Evolutionary conservation across 176 grass and related monocot genomes (phyloP), one percentile per base, ranked within the genome.

Genomic region (Rhynchospora pubera): DNA sequence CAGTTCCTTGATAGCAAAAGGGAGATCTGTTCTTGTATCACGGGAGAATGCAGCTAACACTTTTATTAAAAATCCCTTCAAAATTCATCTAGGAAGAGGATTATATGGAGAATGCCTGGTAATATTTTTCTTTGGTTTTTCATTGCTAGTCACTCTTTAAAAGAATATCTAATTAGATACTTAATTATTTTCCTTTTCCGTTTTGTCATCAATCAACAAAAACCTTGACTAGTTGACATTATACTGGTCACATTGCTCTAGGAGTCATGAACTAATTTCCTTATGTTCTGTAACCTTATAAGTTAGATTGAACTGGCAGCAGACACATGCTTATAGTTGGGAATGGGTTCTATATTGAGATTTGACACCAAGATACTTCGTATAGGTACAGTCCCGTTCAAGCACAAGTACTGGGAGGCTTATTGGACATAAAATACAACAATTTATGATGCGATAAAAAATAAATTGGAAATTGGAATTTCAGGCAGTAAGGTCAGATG

Each of bases 401-500:
- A 30, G 22, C 53, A 76, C 72, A 55, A 55, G 12, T 53, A 51
- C 24, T 55, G 48, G 14, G 72, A 55, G 6, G 48, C 48, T 76
- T 53, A 16, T 76, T 52, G 47, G 55, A 55, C 11, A 76, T 53
- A 76, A 51, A 16, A 55, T 76, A 55, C 0, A 76, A 75, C 0
- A 22, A 18, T 16, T 55, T 52, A 28, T 32, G 21, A 11, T 76
- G 48, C 53, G 72, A 7, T 76, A 7, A 76, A 44, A 45, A 55
- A 28, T 76, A 30, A 53, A 30, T 76, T 76, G 19, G 48, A 76
- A 30, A 52, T 76, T 76, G 48, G 47, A 55, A 76, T 84, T 61
- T 65, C 77, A 99, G 96, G 96, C 96, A 62, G 85, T 95, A 34
- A 91, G 89, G 85, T 87, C 91, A 77, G 89, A 99, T 69, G 86